A percentile compares a stretch with the other conserved stretches of the same genome.
These are phyloP conservation scores for Trifolium pratense DNA, from an alignment of 306 rosid species.

Conservation along the genomic window DNA sequence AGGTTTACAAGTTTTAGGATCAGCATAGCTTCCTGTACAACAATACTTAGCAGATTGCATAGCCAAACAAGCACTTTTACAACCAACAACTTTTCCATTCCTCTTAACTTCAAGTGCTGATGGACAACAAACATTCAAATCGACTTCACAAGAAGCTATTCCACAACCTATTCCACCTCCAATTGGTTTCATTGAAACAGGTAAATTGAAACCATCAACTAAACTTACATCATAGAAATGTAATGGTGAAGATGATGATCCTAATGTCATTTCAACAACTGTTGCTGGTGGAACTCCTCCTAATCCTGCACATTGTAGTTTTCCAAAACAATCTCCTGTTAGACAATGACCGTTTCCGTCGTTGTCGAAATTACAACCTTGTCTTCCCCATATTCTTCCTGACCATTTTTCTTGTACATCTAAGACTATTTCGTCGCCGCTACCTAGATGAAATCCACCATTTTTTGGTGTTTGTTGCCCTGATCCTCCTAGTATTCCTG, in stretches of 20 bases:
- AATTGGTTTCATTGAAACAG: slow-evolving; percentile 89
- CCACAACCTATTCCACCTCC: slow-evolving; percentile 97
- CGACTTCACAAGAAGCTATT: slow-evolving; percentile 86
- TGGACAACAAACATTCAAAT: slow-evolving; percentile 89
- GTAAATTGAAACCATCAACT: slow-evolving; percentile 94
- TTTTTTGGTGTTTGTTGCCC: slow-evolving; percentile 76
- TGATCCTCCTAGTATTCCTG: slow-evolving; percentile 84
- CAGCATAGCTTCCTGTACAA: slow-evolving; percentile 82
- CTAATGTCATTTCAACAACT: slow-evolving; percentile 92
- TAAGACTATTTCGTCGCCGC: slow-evolving; percentile 72
- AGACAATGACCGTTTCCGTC: slow-evolving; percentile 72
- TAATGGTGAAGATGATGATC: slow-evolving; percentile 80
- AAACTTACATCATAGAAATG: slow-evolving; percentile 92
- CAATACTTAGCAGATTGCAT: slow-evolving; percentile 95
- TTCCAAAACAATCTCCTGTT: slow-evolving; percentile 77
- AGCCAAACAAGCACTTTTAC: slow-evolving; percentile 97
- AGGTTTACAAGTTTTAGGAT: slow-evolving; percentile 85
- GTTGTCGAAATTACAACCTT: slow-evolving; percentile 72
- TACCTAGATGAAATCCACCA: slow-evolving; percentile 85
- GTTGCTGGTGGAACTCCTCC: slow-evolving; percentile 92
- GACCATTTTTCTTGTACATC: slow-evolving; percentile 85
- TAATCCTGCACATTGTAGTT: slow-evolving; percentile 62
- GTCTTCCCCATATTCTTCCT: slow-evolving; percentile 96
- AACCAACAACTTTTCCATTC: slow-evolving; percentile 79
- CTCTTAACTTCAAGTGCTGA: slow-evolving; percentile 83